phyloP scores from a whole-genome alignment of 192 early-diverging fungal species.

The Phycomyces nitens region DNA sequence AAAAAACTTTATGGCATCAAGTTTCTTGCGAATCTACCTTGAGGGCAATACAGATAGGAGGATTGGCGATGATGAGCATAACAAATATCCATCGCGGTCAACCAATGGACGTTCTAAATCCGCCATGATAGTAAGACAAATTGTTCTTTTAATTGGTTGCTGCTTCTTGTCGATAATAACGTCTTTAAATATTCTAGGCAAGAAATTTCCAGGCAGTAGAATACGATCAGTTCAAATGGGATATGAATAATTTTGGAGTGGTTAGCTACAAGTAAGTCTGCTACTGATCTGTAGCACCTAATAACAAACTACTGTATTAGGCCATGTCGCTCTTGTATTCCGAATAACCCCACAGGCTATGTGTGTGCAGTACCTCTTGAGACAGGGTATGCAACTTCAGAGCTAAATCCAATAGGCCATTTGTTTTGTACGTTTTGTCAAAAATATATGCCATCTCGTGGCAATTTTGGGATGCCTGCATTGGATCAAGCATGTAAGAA shows the following conservation, averaged over 20 bases:
- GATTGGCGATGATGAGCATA: too few species aligned
- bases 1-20: neutral
- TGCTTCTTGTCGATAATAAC: too few species aligned
- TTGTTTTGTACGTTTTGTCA: neutral
- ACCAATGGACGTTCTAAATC: too few species aligned
- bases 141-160: too few species aligned
- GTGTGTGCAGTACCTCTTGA: neutral
- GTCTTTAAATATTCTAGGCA: too few species aligned
- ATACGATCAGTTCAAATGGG: neutral
- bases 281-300: neutral
- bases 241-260: neutral
- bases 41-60: too few species aligned
- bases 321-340: neutral
- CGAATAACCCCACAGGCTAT: neutral
- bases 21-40: too few species aligned
- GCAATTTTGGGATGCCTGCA: neutral
- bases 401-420: neutral
- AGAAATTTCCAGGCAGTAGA: too few species aligned
- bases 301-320: neutral
- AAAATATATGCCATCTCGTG: neutral
- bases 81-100: too few species aligned
- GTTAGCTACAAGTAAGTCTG: neutral
- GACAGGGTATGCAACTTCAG: neutral
- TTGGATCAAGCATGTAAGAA: constrained; percentile 3
- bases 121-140: too few species aligned